Base-by-base conservation (phyloP, 441 rosid genomes). In the Lagerstroemia fauriei region DNA sequence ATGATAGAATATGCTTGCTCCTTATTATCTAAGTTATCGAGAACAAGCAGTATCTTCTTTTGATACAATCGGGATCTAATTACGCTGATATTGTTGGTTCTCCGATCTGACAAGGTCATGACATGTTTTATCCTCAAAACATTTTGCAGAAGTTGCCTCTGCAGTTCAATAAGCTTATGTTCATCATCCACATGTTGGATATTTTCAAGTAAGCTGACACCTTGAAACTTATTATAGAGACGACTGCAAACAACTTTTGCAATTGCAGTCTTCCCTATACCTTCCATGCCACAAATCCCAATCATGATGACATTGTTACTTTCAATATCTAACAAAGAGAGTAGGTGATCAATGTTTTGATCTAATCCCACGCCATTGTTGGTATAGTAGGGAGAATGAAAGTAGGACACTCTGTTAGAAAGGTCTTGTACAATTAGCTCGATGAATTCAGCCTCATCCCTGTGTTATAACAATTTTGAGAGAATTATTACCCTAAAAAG, bases 361-460 rank as follows among this genome's bases (percentile, higher is more conserved):
- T 73, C 56, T 46, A 46, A 44, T 20, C 56, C 78, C 31, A 75
- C 59, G 25, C 13, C 9, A 56, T 34, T 25, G 41, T 32, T 34
- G 11, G 20, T 8, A 12, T 31, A 32, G n/a, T 31, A 72, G 18
- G 48, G 57, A 10, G 63, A 32, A 22, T 22, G 78, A n/a, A 6
- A 16, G 32, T 3, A 29, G 38, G 22, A 18, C 34, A 48, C 20
- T 50, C 61, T 75, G 6, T 18, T 8, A 1, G 9, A 18, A n/a
- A 75, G 18, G 11, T 46, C 78, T 29, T 22, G 10, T 44, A 65
- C 73, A 41, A 61, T 78, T 22, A 56, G 27, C 47, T 66, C 72
- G 1, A 65, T 77, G 14, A 77, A 61, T 25, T 78, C 56, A 2
- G 80, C 80, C 38, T 78, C 80, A 24, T 65, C 72, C 80, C 80